Evolutionary conservation across 306 rosid genomes (phyloP).

Genomic region (Citrullus mucosospermus): DNA sequence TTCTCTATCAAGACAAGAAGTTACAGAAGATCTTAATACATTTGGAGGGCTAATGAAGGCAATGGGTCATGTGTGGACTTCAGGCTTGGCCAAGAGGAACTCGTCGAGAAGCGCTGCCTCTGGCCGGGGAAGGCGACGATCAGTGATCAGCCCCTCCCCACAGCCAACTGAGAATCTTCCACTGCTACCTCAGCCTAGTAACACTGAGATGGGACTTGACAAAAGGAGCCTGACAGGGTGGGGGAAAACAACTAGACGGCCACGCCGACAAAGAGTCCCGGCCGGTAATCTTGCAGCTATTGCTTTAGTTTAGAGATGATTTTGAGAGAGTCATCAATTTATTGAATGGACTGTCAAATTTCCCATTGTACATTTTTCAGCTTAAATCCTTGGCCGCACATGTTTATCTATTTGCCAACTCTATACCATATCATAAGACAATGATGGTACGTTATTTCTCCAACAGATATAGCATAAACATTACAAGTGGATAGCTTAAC

Average conservation of each 20-base stretch:
- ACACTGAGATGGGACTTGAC: slow-evolving; percentile 54
- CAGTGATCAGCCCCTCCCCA: slow-evolving; percentile 37
- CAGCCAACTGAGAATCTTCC: slow-evolving; percentile 32
- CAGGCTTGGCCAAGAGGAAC: slow-evolving; percentile 63
- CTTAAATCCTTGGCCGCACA: not conserved
- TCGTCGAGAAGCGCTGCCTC: slow-evolving; percentile 55
- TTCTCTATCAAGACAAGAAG: slow-evolving; percentile 84
- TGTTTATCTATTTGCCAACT: slow-evolving; percentile 8
- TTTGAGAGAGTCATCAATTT: not conserved
- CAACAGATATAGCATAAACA: not conserved
- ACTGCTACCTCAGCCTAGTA: slow-evolving; percentile 44
- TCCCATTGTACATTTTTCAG: slow-evolving; percentile 11
- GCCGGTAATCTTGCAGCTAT: slow-evolving; percentile 40
- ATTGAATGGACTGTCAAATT: not conserved
- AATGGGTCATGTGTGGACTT: slow-evolving; percentile 66
- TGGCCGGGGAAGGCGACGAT: slow-evolving; percentile 67
- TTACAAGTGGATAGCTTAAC: not conserved
- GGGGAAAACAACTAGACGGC: slow-evolving; percentile 91
- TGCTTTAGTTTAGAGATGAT: slow-evolving; percentile 4
- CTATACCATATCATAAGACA: not conserved
- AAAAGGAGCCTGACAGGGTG: slow-evolving; percentile 82
- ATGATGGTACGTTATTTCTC: not conserved
- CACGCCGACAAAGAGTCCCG: slow-evolving; percentile 81
- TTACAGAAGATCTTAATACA: slow-evolving; percentile 91
- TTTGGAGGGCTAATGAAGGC: slow-evolving; percentile 90